Evolutionary conservation across 768 basidiomycete species (phyloP), one percentile per base, ranked within the genome.

Genomic region (Mycena haematopus): DNA sequence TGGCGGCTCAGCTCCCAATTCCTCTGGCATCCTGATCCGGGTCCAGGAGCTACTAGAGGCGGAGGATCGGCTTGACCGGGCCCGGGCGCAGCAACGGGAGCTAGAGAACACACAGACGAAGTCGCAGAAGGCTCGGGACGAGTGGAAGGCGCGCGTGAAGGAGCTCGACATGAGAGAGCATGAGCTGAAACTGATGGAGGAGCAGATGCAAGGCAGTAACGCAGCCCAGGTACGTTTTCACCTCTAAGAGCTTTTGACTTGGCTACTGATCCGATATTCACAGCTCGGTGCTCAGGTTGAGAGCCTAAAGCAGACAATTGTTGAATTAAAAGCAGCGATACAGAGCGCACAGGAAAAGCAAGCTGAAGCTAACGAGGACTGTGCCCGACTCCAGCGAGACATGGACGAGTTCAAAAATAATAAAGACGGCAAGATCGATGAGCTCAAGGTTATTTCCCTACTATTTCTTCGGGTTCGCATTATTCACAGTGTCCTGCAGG

Each of bases 351-450:
- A 88, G 72, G 81, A 88, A 57, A 93, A 93, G 71, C 92, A 96
- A 73, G 85, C 84, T 70, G 81, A 77, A 8, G 93, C 94, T 0
- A 79, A 88, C 52, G 87, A 81, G 0, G 95, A 98, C 62, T 85
- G 86, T 73, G 88, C 88, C 77, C 92, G 90, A 70, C 86, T 99
- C 24, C 94, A 99, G 77, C 90, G 90, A 69, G 97, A 99, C 73
- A 99, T 99, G 95, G 86, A 86, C 57, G 97, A 99, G 79, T 98
- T 99, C 82, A 96, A 97, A 80, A 91, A 96, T 76, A 96, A 99
- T 79, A 97, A 97, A 74, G 97, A 98, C 53, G 94, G 95, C 50
- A 99, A 99, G 77, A 91, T 93, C 57, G 91, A 90, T 19, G 92
- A 99, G 73, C 85, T 99, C 66, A 97, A 96, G 81, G 96, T 92